Evolutionary conservation across 2,329 filamentous ascomycete genomes (phyloP).

Genomic region (Berkeleyomyces rouxiae): DNA sequence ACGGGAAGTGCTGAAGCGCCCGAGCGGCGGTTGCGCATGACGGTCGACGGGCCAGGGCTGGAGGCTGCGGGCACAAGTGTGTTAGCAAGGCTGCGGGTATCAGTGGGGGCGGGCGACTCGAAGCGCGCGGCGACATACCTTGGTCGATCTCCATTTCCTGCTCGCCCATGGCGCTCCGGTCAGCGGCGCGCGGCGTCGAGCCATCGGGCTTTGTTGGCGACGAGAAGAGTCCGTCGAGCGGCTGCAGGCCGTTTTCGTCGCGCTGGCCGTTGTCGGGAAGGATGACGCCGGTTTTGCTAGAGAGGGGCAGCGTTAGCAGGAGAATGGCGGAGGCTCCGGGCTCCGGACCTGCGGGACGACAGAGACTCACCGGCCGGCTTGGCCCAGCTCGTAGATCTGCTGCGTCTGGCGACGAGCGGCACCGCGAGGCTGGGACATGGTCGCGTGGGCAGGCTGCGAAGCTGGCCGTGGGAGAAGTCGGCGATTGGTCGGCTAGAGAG

Average conservation of each 20-base stretch:
- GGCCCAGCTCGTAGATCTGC: conserved; percentile 20
- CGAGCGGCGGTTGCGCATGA: conserved; percentile 35
- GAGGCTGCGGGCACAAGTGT: conserved; percentile 23
- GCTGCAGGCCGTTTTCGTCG: conserved; percentile 86
- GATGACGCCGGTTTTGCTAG: conserved; percentile 76
- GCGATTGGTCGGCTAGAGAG: not conserved
- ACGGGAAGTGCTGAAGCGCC: conserved; percentile 31
- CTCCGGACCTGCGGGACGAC: not conserved
- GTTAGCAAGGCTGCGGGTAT: not conserved
- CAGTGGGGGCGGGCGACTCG: not conserved
- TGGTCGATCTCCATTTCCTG: conserved; percentile 35
- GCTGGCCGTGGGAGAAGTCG: not conserved
- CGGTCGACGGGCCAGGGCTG: conserved; percentile 36
- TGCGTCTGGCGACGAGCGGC: conserved; percentile 8
- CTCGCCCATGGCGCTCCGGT: conserved; percentile 22
- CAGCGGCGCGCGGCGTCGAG: conserved; percentile 19
- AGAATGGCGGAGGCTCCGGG: not conserved
- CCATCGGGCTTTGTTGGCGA: conserved; percentile 47
- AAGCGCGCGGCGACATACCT: conserved; percentile 13
- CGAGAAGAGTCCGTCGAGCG: conserved; percentile 74
- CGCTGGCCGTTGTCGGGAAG: conserved; percentile 62
- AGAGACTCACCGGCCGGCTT: conserved; percentile 23
- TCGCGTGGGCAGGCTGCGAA: not conserved
- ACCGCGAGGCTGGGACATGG: conserved; percentile 11
- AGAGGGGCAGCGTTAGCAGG: not conserved